Percentiles rank a stretch among this genome's conserved stretches.
Evolutionary conservation across 768 basidiomycete genomes (phyloP).

Genomic region (Clitopilus passeckerianus): DNA sequence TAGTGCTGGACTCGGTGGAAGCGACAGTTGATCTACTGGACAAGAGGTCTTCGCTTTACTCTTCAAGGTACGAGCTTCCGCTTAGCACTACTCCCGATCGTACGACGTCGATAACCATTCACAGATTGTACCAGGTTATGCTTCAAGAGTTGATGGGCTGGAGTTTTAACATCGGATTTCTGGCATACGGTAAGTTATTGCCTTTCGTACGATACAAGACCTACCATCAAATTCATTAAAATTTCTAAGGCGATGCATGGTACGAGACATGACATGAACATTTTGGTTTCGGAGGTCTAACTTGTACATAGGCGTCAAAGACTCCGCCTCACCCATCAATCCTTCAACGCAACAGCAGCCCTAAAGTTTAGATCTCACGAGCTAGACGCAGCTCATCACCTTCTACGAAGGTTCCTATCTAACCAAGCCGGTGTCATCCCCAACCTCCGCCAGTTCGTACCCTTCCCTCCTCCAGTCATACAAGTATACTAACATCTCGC

Average conservation of each 20-base stretch:
- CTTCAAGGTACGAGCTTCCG: slow-evolving; percentile 10
- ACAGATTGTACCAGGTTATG: slow-evolving; percentile 8
- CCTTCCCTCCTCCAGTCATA: not conserved
- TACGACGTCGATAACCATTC: not conserved
- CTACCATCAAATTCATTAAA: too few species aligned
- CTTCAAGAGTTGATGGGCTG: not conserved
- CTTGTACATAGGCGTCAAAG: slow-evolving; percentile 10
- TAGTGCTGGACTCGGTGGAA: slow-evolving; percentile 16
- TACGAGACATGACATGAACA: not conserved
- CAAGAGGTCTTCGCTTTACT: slow-evolving; percentile 14
- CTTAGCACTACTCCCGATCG: not conserved
- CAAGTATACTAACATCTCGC: not conserved
- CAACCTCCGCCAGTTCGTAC: not conserved
- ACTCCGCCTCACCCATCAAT: slow-evolving; percentile 12
- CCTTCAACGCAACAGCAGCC: slow-evolving; percentile 12
- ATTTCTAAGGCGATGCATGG: slow-evolving; percentile 13
- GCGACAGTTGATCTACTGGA: slow-evolving; percentile 19
- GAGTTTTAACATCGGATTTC: too few species aligned
- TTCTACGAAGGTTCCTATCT: slow-evolving; percentile 10
- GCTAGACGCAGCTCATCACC: slow-evolving; percentile 7
- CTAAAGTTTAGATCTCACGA: slow-evolving; percentile 11
- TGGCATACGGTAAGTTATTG: too few species aligned
- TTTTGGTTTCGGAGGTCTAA: not conserved
- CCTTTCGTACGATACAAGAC: too few species aligned
- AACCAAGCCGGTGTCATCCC: too few species aligned